These are phyloP conservation scores for Aspergillus ruber DNA, from an alignment of 2,329 filamentous ascomycete genomes.

Conservation along the genomic window DNA sequence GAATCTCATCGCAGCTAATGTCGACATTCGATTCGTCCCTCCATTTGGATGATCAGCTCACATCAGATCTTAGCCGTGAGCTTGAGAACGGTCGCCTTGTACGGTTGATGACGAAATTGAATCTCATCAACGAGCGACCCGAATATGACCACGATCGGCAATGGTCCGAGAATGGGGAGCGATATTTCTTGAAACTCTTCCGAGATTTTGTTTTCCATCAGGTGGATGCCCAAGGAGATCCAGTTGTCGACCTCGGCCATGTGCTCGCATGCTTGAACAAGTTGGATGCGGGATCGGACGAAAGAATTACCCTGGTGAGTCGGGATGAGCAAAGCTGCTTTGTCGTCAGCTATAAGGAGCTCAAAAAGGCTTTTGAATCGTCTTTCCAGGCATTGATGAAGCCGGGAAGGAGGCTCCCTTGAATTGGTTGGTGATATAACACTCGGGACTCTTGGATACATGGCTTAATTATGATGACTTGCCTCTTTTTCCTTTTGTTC, in stretches of 20 bases:
- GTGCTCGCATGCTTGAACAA: conserved; percentile 85
- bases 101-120: conserved; percentile 75
- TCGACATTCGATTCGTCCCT: conserved; percentile 69
- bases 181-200: conserved; percentile 90
- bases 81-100: conserved; percentile 84
- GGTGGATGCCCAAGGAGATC: conserved; percentile 75
- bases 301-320: conserved; percentile 77
- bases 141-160: conserved; percentile 70
- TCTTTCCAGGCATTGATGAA: conserved; percentile 55
- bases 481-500: not conserved
- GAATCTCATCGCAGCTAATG: conserved; percentile 71
- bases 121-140: conserved; percentile 80
- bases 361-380: conserved; percentile 61
- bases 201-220: conserved; percentile 97
- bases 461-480: not conserved
- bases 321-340: conserved; percentile 86
- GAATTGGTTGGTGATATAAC: conserved; percentile 1
- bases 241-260: conserved; percentile 80
- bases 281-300: conserved; percentile 80
- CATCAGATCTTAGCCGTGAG: conserved; percentile 66
- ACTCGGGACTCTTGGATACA: not conserved
- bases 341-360: conserved; percentile 81
- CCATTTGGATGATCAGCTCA: conserved; percentile 71
- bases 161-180: conserved; percentile 90
- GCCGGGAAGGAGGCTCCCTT: conserved; percentile 32